Evolutionary conservation across 2,329 filamentous ascomycete genomes (phyloP), one percentile per base, ranked within the genome.

Genomic region (Alternaria alternata): DNA sequence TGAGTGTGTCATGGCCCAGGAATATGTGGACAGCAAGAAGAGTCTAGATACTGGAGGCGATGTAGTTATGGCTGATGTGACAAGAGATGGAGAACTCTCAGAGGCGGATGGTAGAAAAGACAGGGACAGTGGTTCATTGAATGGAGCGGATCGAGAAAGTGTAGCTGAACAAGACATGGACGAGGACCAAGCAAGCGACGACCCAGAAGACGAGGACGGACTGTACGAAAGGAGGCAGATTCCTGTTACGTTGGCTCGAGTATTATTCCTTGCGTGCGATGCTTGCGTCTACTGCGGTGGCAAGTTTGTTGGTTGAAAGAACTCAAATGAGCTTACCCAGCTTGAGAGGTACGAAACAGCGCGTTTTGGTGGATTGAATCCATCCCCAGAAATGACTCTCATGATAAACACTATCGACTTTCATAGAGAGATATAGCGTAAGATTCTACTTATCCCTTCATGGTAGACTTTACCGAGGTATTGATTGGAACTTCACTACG

Each of bases 211-310:
- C 18, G 44, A 32, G 24, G 38, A 36, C 7, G 12, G 12, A 14
- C 54, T 36, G n/a, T 43, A 48, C 16, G 57, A 56, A 20, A 46
- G 16, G 34, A 54, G 28, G 9, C 30, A 49, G 4, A 18, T 65
- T 11, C 63, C 67, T 26, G 51, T 70, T 4, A 73, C 73, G 3
- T 58, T 79, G 28, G 70, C 73, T 7, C 65, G 69, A 14, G 59
- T 78, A 12, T 48, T 79, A 3, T 78, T 77, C 41, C 58, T 69
- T 12, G 73, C 71, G 28, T 78, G 77, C 57, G 75, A 79, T 68
- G 72, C 68, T 34, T 79, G 77, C 52, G 68, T 78, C 18, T 78
- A 77, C 57, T 79, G 77, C 54, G 76, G 77, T 2, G 75, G 76
- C 3, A 78, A 77, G 36, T 79, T 72, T 47, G 59, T 71, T 4